Conservation (phyloP, 768 basidiomycete genomes). For the Phanerodontia chrysosporium region DNA sequence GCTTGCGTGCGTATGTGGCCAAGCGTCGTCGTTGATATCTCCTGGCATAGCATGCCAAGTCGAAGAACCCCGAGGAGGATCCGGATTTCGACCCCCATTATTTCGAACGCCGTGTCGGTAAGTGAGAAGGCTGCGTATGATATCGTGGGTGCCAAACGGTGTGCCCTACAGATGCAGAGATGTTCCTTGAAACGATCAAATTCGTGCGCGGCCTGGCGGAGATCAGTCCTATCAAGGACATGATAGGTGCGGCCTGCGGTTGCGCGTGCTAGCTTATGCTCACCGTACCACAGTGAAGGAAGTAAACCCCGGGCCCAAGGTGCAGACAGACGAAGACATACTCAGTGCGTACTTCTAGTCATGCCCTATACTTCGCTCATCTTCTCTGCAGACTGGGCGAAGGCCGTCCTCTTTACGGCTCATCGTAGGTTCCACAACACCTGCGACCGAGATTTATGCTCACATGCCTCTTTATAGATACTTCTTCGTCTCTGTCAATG, state of each 20-base stretch:
- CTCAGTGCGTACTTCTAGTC: not conserved
- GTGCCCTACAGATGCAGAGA: conserved; percentile 12
- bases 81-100: conserved; percentile 26
- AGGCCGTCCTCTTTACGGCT: not conserved
- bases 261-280: too few relatives aligned
- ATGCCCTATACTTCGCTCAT: not conserved
- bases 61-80: conserved; percentile 18
- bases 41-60: conserved; percentile 17
- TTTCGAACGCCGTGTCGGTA: conserved; percentile 24
- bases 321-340: conserved; percentile 25
- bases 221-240: conserved; percentile 17
- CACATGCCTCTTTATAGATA: not conserved
- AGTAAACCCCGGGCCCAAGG: conserved; percentile 25
- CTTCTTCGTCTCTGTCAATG: conserved; percentile 43
- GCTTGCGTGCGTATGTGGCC: not conserved
- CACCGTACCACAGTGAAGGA: too few relatives aligned
- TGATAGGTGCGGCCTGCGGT: conserved; percentile 1
- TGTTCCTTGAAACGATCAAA: conserved; percentile 20
- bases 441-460: too few relatives aligned
- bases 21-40: not conserved
- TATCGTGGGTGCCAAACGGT: too few relatives aligned
- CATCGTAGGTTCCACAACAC: too few relatives aligned
- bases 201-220: conserved; percentile 17
- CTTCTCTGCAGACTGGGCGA: conserved; percentile 3
- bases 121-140: not conserved